Evolutionary conservation across 768 basidiomycete genomes (phyloP), one percentile per base, ranked within the genome.

Genomic region (Collybia sordida): DNA sequence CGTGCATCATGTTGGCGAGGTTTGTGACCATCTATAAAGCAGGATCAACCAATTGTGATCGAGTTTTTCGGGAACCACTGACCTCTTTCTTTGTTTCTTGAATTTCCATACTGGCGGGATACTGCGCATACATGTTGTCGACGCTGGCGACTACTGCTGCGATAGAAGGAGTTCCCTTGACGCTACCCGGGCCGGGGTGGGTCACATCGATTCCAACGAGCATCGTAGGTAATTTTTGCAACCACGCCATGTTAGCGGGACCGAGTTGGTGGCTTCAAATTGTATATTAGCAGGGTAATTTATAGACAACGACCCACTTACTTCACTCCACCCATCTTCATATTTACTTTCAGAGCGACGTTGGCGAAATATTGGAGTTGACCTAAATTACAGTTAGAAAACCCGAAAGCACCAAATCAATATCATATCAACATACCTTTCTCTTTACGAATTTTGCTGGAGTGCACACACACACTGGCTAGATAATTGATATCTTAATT

Each of bases 101-200:
- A 11, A 88, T 76, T 47, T 79, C 71, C 70, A 93, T 66, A 53
- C 87, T 88, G 1, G 82, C 86, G 0, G 90, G 90, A 65, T 77
- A 92, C 44, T 91, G 88, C 0, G 78, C 80, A 57, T 77, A 90
- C 2, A 74, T 64, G 3, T 52, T 47, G 58, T 93, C 90, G 21
- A 78, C 71, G 53, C 83, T 92, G 1, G 84, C 91, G 4, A 92
- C 90, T n/a, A 92, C 88, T 4, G 89, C 91, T 0, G 89, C 89
- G 51, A 93, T 85, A 1, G 88, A 90, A 11, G 90, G 90, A 0
- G 86, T 87, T 4, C 88, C 90, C 18, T 75, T 78, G 54, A 82
- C 75, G 50, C 86, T 88, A 1, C 85, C 85, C 4, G 82, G 83
- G 17, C 90, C 86, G 18, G 90, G 89, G 66, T 93, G 90, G 1